Base-by-base conservation (phyloP, 495 filamentous ascomycete species). In the Penicillium canescens region DNA sequence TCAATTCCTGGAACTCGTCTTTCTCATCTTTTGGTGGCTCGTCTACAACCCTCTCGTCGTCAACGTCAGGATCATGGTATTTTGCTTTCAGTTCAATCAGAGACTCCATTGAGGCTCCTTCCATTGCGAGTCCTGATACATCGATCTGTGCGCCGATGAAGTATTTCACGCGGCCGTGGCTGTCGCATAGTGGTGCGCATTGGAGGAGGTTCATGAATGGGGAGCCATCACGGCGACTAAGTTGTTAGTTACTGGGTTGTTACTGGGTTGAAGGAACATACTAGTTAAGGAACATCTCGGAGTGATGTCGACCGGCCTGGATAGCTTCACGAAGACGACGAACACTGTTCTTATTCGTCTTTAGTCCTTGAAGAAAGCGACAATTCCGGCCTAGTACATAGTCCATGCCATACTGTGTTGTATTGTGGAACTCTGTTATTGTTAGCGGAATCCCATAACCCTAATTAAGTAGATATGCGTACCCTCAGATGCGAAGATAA, bases 401-500 rank as follows among this genome's bases (percentile, higher is more conserved):
- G 33, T 75, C 74, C 63, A 78, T 77, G 3, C 80, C 78, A 55
- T 85, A 86, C 58, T 85, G 83, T 0, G 82, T 86, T n/a, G 81
- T 83, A 23, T 73, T 76, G 51, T 85, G 78, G 62, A 86, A 85
- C 63, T 83, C 82, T 83, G 36, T 1, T 28, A 14, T 18, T 14
- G 45, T 62, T 20, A 56, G 33, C 34, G 26, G 4, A 9, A 31
- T 31, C 6, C 6, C 26, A 6, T 31, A 31, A 31, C 26, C 26
- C n/a, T 6, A 12, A 23, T n/a, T 12, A 12, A 3, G 24, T 11
- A 6, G 12, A 41, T 14, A 33, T 34, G 69, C 72, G 28, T 72
- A 89, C 86, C 87, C 77, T 90, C 82, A 6, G 86, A 90, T 23
- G 86, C 85, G 69, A 91, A 91, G 3, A 92, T 80, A 50, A 93